Percentiles rank a stretch among this genome's conserved stretches.
Evolutionary conservation across 805 yeast genomes (phyloP).

Genomic region (Candida insectorum): DNA sequence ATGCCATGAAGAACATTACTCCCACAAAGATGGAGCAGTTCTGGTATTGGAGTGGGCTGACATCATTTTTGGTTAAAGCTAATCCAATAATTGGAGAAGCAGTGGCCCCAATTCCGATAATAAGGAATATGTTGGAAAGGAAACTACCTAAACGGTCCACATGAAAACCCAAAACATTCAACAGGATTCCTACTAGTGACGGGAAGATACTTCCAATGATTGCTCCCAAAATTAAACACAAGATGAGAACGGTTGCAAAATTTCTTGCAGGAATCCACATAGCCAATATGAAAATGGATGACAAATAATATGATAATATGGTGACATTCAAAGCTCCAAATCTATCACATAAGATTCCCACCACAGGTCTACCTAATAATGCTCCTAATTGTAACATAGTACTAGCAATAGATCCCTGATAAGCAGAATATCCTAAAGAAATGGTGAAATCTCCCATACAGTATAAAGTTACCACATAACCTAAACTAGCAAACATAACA

Average conservation of each 20-base stretch:
- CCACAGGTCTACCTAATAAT: slow-evolving; percentile 51
- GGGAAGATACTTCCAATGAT: slow-evolving; percentile 58
- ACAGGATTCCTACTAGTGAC: slow-evolving; percentile 50
- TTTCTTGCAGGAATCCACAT: slow-evolving; percentile 51
- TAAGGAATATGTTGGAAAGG: slow-evolving; percentile 53
- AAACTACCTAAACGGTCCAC: slow-evolving; percentile 28
- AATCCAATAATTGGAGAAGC: slow-evolving; percentile 62
- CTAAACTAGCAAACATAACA: slow-evolving; percentile 50
- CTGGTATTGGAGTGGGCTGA: slow-evolving; percentile 45
- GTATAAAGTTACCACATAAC: slow-evolving; percentile 59
- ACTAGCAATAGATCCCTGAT: slow-evolving; percentile 55
- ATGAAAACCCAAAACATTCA: slow-evolving; percentile 41
- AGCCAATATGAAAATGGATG: slow-evolving; percentile 29
- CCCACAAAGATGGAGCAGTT: slow-evolving; percentile 61
- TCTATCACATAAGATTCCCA: slow-evolving; percentile 50
- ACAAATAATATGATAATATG: slow-evolving; percentile 18
- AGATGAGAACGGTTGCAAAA: slow-evolving; percentile 51
- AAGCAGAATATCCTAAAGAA: slow-evolving; percentile 53
- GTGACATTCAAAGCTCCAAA: slow-evolving; percentile 51
- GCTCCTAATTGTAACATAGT: slow-evolving; percentile 62
- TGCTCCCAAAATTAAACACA: slow-evolving; percentile 52
- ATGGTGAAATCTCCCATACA: slow-evolving; percentile 58
- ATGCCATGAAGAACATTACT: slow-evolving; percentile 46
- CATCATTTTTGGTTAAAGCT: slow-evolving; percentile 33
- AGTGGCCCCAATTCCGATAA: slow-evolving; percentile 48